Percentiles rank a stretch among this genome's conserved stretches.
Evolutionary conservation across 116 monocot species (phyloP).

Genomic region (Posidonia oceanica): DNA sequence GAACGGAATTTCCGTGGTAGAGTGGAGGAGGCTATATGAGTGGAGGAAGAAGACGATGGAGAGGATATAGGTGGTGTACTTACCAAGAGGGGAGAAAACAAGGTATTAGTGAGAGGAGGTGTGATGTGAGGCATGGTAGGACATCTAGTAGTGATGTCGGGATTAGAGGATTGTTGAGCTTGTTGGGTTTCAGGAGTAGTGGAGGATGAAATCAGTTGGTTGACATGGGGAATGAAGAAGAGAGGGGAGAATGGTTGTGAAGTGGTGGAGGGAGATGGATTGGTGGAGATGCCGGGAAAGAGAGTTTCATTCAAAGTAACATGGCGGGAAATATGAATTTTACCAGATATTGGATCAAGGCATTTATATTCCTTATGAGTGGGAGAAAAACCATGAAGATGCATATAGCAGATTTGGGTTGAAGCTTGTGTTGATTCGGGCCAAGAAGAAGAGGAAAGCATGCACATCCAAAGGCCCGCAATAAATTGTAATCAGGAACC

Average conservation of each 20-base stretch:
- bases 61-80: not conserved
- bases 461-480: not conserved
- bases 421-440: not conserved
- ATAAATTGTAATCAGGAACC: not conserved
- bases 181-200: too few species aligned
- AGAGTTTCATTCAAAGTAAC: not conserved
- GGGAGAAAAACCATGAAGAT: not conserved
- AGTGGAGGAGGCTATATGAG: too few species aligned
- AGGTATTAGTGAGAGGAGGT: too few species aligned
- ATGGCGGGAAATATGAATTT: not conserved
- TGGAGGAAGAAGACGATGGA: not conserved
- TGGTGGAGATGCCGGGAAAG: not conserved
- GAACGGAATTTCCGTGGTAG: not conserved
- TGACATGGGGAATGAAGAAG: not conserved
- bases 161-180: too few species aligned
- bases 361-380: conserved; percentile 1
- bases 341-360: not conserved
- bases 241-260: not conserved
- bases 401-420: not conserved
- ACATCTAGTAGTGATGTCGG: too few species aligned
- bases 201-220: too few species aligned
- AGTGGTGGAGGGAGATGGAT: not conserved
- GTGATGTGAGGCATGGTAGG: too few species aligned
- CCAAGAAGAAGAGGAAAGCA: not conserved
- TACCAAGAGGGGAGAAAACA: not conserved